Base-by-base conservation (phyloP, 2,329 filamentous ascomycete species). In the Cordyceps militaris region DNA sequence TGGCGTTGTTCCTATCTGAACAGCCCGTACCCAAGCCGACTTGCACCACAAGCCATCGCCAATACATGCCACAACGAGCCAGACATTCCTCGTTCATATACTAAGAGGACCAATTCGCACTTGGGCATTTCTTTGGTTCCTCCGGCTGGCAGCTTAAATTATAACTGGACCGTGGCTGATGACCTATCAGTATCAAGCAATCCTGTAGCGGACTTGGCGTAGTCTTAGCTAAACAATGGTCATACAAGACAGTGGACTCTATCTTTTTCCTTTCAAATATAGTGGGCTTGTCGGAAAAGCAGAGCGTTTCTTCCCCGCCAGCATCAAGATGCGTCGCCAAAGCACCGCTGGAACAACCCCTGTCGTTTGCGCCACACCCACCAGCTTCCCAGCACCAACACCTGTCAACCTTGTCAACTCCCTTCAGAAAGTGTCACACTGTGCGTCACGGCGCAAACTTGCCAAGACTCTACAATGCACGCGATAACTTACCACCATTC, bases 391-490 rank as follows among this genome's bases (percentile, higher is more conserved):
- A 24, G 10, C 40, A 43, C 40, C 40, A 43, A 40, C 36, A 40
- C 7, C 13, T 36, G n/a, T 11, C 43, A 24, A 4, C n/a, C 23
- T 9, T 11, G 4, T 13, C 14, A 23, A 24, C 42, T 21, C 23
- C 13, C 14, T 36, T 30, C 19, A 3, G 5, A 38, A 54, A 32
- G 40, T 36, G 51, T n/a, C 38, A 34, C 53, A 56, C n/a, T 24
- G n/a, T 44, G 9, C 40, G 51, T 54, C 38, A 54, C 40, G 19
- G 32, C 21, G 43, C 53, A 48, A 56, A 48, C 53, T 40, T 40
- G 53, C 53, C 53, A 56, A 56, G 53, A 48, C 19, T 30, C 32
- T 40, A 10, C 13, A 30, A 40, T 38, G 43, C 42, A 30, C 11
- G 14, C 36, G 11, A 56, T 28, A 55, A 46, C 26, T 4, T 44